Conservation (phyloP, 73 alveolate genomes). For the Paramecium primaurelia region DNA sequence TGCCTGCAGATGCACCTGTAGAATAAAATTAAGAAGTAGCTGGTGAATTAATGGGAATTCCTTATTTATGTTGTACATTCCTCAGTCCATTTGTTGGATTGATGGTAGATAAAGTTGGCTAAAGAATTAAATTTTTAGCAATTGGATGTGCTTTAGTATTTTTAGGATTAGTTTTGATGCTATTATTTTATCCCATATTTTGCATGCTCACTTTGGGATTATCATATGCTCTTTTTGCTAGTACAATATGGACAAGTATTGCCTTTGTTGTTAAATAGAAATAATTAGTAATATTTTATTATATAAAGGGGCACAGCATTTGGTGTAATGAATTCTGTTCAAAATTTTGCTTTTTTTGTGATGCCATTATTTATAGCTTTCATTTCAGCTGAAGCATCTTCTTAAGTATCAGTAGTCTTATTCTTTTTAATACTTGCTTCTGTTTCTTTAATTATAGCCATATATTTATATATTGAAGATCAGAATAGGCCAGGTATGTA, state of each 20-base stretch:
- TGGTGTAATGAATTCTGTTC: slow-evolving; percentile 59
- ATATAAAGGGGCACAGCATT: slow-evolving; percentile 57
- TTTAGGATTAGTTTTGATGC: neutral
- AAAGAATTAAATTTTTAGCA: slow-evolving; percentile 32
- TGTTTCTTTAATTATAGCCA: neutral
- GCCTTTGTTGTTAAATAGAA: slow-evolving; percentile 55
- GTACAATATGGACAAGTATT: slow-evolving; percentile 55
- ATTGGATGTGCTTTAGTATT: slow-evolving; percentile 8
- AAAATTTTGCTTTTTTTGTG: slow-evolving; percentile 43
- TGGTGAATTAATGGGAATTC: slow-evolving; percentile 63
- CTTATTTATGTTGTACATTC: slow-evolving; percentile 45
- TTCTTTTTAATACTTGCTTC: slow-evolving; percentile 44
- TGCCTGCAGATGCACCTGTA: slow-evolving; percentile 40
- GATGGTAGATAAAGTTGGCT: slow-evolving; percentile 47
- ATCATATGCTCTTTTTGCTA: slow-evolving; percentile 56
- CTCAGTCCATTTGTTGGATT: slow-evolving; percentile 48
- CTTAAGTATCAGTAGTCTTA: slow-evolving; percentile 48
- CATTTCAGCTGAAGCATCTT: slow-evolving; percentile 44
- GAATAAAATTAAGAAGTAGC: slow-evolving; percentile 57
- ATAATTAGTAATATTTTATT: neutral
- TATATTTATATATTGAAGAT: neutral
- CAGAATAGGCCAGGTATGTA: neutral
- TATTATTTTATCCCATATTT: slow-evolving; percentile 47
- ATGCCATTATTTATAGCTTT: slow-evolving; percentile 62
- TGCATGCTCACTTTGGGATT: slow-evolving; percentile 45